Conservation (phyloP, 1,139 yeast species). For the Pneumocystis oryctolagi region DNA sequence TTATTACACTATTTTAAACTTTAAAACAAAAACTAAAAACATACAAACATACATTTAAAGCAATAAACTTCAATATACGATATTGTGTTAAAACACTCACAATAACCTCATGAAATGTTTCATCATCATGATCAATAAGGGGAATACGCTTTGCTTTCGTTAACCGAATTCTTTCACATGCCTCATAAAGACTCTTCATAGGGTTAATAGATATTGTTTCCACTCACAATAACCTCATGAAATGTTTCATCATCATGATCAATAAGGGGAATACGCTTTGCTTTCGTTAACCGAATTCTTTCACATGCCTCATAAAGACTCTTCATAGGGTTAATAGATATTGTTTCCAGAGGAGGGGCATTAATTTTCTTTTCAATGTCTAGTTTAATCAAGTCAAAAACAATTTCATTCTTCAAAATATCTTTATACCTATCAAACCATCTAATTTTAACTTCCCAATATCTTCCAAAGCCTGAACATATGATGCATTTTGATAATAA, state of each 20-base stretch:
- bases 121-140: slow-evolving; percentile 83
- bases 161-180: slow-evolving; percentile 82
- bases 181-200: slow-evolving; percentile 76
- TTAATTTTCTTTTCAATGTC: slow-evolving; percentile 82
- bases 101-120: slow-evolving; percentile 83
- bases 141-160: slow-evolving; percentile 90
- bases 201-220: slow-evolving; percentile 96
- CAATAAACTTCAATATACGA: slow-evolving; percentile 86
- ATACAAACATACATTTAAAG: slow-evolving; percentile 39
- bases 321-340: slow-evolving; percentile 80
- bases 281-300: slow-evolving; percentile 75
- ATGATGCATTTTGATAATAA: slow-evolving; percentile 50
- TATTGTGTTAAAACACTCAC: slow-evolving; percentile 82
- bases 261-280: slow-evolving; percentile 85
- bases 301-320: slow-evolving; percentile 88
- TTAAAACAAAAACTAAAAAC: not conserved
- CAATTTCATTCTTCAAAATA: not conserved
- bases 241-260: slow-evolving; percentile 89
- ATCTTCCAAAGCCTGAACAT: slow-evolving; percentile 74
- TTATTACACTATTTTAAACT: slow-evolving; percentile 36
- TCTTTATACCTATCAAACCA: slow-evolving; percentile 36
- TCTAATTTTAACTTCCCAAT: slow-evolving; percentile 77
- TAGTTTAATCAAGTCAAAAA: slow-evolving; percentile 20
- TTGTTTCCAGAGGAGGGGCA: slow-evolving; percentile 75
- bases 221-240: slow-evolving; percentile 74